A percentile compares a stretch with the other conserved stretches of the same genome.
Conservation (phyloP, 164 flowering plant genomes). For the Magnolia sinica region DNA sequence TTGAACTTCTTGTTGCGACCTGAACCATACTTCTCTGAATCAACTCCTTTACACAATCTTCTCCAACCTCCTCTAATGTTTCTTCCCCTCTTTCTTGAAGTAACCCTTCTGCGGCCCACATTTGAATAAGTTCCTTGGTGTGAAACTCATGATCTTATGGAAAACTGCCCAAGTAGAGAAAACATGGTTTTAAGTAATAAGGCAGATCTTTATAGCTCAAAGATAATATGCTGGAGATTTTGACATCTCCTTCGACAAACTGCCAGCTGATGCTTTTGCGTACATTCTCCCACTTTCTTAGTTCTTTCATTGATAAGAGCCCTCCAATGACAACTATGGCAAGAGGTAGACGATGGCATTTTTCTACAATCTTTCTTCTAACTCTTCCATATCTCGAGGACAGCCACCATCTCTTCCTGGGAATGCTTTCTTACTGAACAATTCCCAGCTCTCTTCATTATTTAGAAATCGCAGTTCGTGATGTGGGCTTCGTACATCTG, state of each 20-base stretch:
- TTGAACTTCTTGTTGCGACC: no score
- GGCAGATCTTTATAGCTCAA: neutral
- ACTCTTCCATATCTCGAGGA: neutral
- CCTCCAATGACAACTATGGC: neutral
- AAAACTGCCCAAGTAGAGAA: neutral
- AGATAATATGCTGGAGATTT: neutral
- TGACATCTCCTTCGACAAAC: neutral
- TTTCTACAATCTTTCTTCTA: neutral
- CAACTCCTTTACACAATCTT: no score
- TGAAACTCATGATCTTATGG: no score
- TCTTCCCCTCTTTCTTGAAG: no score
- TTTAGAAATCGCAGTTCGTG: neutral
- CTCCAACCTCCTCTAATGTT: no score
- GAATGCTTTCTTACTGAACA: neutral
- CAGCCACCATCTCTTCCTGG: neutral
- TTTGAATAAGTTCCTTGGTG: no score
- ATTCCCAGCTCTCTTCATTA: neutral
- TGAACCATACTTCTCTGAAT: no score
- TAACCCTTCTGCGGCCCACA: no score
- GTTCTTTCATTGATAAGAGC: neutral
- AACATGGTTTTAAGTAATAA: neutral
- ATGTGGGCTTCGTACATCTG: neutral
- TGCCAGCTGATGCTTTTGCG: neutral
- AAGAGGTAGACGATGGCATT: neutral
- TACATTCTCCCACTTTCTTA: neutral